These are phyloP conservation scores for Apiotrichum gamsii DNA, from an alignment of 1,284 basidiomycete genomes.

Conservation along the genomic window DNA sequence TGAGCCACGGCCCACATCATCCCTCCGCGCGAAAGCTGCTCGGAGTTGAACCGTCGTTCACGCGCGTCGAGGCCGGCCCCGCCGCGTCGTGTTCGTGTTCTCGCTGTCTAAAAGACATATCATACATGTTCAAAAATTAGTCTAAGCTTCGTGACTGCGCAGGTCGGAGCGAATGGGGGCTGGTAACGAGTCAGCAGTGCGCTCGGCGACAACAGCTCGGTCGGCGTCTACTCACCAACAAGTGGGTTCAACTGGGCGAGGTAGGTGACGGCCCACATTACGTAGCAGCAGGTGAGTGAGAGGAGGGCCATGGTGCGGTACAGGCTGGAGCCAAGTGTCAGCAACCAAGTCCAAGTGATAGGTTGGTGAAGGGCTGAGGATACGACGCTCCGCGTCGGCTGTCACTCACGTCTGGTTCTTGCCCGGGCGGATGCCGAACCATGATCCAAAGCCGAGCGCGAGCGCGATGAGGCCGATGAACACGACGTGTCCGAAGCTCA, in stretches of 20 bases:
- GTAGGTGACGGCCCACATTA: slow-evolving; percentile 93
- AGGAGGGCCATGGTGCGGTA: slow-evolving; percentile 66
- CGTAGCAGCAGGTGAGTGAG: slow-evolving; percentile 70
- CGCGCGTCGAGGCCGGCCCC: no score
- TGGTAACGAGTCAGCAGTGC: no score
- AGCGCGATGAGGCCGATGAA: slow-evolving; percentile 36
- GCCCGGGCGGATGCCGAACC: slow-evolving; percentile 71
- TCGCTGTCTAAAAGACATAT: no score
- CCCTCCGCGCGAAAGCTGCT: no score
- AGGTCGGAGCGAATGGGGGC: no score
- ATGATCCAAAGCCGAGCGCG: slow-evolving; percentile 60
- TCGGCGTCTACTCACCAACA: slow-evolving; percentile 70
- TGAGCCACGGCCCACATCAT: no score
- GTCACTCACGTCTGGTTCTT: slow-evolving; percentile 78
- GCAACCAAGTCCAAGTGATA: not conserved
- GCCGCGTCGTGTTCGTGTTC: no score
- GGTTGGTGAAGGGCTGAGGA: not conserved
- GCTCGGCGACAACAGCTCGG: no score
- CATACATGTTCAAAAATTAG: no score
- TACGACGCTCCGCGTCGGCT: no score
- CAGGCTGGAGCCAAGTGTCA: slow-evolving; percentile 49
- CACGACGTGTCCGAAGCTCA: slow-evolving; percentile 39
- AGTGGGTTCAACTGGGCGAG: slow-evolving; percentile 84
- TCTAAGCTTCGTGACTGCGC: no score
- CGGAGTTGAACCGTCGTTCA: no score